Conservation (phyloP, 768 basidiomycete genomes). For the Pisolithus tinctorius region DNA sequence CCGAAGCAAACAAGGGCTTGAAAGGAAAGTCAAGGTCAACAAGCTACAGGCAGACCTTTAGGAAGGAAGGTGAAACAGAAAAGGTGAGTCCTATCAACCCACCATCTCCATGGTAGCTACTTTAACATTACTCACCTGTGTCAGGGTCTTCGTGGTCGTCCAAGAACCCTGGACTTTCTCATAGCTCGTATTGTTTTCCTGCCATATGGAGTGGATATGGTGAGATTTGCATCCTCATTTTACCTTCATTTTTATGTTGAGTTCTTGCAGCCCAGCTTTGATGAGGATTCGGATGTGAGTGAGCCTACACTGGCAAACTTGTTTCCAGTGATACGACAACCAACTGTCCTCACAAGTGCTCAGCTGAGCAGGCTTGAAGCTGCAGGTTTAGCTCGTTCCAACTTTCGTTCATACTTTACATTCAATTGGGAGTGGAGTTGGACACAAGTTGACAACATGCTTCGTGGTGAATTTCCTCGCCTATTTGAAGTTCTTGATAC, state of each 20-base stretch:
- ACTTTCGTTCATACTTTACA: background rate
- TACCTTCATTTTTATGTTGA: background rate
- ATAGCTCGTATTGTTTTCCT: background rate
- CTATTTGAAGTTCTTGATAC: no score
- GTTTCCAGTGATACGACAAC: background rate
- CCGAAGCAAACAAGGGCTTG: background rate
- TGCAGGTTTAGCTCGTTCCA: background rate
- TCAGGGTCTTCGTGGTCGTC: background rate
- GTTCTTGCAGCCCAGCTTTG: background rate
- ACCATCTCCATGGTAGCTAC: no score
- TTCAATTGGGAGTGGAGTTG: background rate
- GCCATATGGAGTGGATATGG: background rate
- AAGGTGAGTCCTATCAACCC: background rate
- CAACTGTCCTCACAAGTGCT: background rate
- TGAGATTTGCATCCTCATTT: background rate
- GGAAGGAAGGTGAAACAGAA: background rate
- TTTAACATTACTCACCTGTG: background rate
- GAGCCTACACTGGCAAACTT: background rate
- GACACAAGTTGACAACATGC: no score
- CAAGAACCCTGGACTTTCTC: background rate
- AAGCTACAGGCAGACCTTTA: background rate
- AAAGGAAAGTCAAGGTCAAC: background rate
- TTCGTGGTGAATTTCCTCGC: no score
- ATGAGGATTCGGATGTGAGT: background rate
- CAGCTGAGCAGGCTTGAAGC: conserved; percentile 1